Conservation (phyloP, 2,329 filamentous ascomycete species). For the Fusarium luffae region DNA sequence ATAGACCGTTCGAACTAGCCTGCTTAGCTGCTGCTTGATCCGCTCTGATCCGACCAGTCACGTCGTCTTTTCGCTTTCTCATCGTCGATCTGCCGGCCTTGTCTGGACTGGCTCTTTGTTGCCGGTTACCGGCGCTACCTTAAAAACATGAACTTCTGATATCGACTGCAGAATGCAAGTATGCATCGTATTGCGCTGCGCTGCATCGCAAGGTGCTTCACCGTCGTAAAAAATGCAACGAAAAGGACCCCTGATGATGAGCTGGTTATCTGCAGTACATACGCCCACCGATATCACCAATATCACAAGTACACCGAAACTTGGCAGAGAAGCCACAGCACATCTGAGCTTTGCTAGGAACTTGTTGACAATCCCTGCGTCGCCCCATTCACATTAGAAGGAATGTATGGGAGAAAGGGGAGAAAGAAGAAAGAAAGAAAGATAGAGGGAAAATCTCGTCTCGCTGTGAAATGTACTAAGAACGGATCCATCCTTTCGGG, state of each 20-base stretch:
- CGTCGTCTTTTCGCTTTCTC: slow-evolving; percentile 17
- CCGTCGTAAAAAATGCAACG: neutral
- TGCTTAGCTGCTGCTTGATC: slow-evolving; percentile 28
- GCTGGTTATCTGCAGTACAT: slow-evolving; percentile 11
- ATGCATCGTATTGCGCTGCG: neutral
- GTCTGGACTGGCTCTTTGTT: slow-evolving; percentile 4
- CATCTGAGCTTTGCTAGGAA: neutral
- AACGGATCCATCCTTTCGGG: slow-evolving; percentile 17
- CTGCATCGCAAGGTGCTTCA: neutral
- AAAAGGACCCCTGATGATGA: slow-evolving; percentile 5
- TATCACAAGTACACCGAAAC: slow-evolving; percentile 10
- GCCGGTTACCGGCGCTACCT: slow-evolving; percentile 18
- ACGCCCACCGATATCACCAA: neutral
- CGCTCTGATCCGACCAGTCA: slow-evolving; percentile 18
- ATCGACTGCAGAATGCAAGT: slow-evolving; percentile 1
- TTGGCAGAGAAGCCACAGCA: neutral
- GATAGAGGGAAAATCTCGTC: neutral
- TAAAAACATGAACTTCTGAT: neutral
- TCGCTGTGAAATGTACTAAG: slow-evolving; percentile 16
- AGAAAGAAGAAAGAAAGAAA: neutral
- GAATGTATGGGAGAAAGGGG: slow-evolving; percentile 13
- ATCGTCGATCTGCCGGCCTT: slow-evolving; percentile 40
- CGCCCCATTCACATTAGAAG: neutral
- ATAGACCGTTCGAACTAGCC: slow-evolving; percentile 36
- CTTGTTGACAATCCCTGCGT: slow-evolving; percentile 9